Evolutionary conservation across 352 stramenopile genomes (phyloP), one percentile per base, ranked within the genome.

Genomic region (Phytophthora fragariae): DNA sequence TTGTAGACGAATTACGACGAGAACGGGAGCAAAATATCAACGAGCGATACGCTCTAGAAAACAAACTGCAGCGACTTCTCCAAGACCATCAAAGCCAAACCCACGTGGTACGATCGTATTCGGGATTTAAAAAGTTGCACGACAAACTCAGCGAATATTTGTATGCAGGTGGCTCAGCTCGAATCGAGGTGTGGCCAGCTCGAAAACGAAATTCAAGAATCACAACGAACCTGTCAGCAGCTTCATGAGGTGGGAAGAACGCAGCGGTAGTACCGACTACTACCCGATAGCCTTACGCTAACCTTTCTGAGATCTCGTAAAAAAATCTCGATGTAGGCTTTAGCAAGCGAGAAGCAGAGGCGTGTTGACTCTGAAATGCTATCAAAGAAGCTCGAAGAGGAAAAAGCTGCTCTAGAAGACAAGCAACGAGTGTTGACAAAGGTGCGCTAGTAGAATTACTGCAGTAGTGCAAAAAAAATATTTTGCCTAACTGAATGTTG

Each of bases 351-450:
- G 33, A 33, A 60, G 5, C 63, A 73, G 24, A 62, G 60, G 55
- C 60, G 63, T 27, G 52, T 54, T 12, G 53, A 65, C 11, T 56
- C 31, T 15, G 75, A 85, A 33, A 62, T 60, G n/a, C 39, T 74
- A 3, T 24, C 35, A n/a, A 79, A 62, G 49, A 70, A 41, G 2
- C 19, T 64, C 2, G 62, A 82, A 19, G 59, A 74, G 17, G 84
- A 89, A 37, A 93, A 92, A 24, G 19, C 71, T 21, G 24, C 46
- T 7, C 60, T 88, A 7, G 81, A 92, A 49, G 83, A 91, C 5
- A 90, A 88, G 29, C 53, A 82, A 3, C 71, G 70, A 47, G 44
- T 59, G 12, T 39, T 83, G 15, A 59, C 52, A 37, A 86, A 85
- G 72, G 82, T 89, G 52, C 57, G 29, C 15, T 44, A 19, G 11